Conservation (phyloP, 192 early-diverging fungal genomes). For the Phlyctochytrium planicorne region DNA sequence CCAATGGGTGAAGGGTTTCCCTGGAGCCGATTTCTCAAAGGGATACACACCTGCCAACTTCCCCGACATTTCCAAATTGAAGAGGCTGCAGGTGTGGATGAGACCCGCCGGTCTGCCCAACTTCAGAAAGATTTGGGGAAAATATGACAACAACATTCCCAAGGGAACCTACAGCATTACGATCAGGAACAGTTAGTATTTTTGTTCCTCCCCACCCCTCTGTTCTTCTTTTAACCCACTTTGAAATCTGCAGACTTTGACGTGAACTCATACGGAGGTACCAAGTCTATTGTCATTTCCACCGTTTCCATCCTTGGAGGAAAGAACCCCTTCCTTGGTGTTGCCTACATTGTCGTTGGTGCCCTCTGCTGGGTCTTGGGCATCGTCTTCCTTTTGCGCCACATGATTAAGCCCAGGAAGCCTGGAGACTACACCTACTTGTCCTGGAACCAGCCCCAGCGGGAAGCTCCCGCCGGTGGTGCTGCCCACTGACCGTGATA, state of each 20-base stretch:
- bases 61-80: constrained; percentile 64
- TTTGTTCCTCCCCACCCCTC: constrained; percentile 73
- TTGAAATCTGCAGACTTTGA: constrained; percentile 71
- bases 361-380: constrained; percentile 85
- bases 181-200: constrained; percentile 67
- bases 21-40: constrained; percentile 32
- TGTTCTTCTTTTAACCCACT: constrained; percentile 18
- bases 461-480: constrained; percentile 7
- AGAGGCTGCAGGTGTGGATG: constrained; percentile 99
- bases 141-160: constrained; percentile 60
- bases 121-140: constrained; percentile 93
- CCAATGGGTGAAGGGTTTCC: constrained; percentile 71
- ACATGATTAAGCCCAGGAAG: constrained; percentile 92
- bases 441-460: constrained; percentile 85
- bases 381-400: constrained; percentile 81
- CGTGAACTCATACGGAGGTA: constrained; percentile 83
- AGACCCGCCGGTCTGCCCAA: constrained; percentile 91
- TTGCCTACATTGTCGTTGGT: constrained; percentile 94
- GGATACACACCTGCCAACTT: constrained; percentile 58
- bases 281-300: constrained; percentile 92
- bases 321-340: constrained; percentile 94
- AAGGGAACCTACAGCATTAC: constrained; percentile 72
- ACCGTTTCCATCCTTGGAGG: constrained; percentile 94
- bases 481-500: too few species aligned
- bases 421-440: constrained; percentile 96